phyloP scores from a whole-genome alignment of 2,329 filamentous ascomycete genomes.

The Fusarium aywerte region DNA sequence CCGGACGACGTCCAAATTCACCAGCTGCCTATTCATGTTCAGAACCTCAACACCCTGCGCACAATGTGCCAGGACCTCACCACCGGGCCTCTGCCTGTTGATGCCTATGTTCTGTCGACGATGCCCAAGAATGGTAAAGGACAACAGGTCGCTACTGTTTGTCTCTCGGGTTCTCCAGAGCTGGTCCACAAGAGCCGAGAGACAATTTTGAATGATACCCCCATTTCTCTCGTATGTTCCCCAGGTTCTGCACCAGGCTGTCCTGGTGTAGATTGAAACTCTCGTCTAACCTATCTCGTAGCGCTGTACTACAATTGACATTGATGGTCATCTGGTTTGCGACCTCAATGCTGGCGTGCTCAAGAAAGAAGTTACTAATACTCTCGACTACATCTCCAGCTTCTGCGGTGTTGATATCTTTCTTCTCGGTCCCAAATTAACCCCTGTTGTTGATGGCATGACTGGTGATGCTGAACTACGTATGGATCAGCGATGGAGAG shows the following conservation, averaged over 20 bases:
- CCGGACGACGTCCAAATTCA: constrained; percentile 86
- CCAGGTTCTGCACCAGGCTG: background rate
- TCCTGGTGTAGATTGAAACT: background rate
- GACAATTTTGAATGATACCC: constrained; percentile 89
- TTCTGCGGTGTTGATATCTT: constrained; percentile 98
- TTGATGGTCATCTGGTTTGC: constrained; percentile 90
- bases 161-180: constrained; percentile 87
- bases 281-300: constrained; percentile 54
- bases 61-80: constrained; percentile 85
- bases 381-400: constrained; percentile 85
- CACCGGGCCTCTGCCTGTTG: constrained; percentile 74
- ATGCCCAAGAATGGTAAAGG: constrained; percentile 78
- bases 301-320: constrained; percentile 93
- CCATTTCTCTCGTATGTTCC: constrained; percentile 84
- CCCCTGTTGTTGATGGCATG: constrained; percentile 77
- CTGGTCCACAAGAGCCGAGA: constrained; percentile 90
- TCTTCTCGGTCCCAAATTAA: constrained; percentile 87
- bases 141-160: constrained; percentile 84
- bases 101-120: constrained; percentile 85
- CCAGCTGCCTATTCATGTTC: constrained; percentile 89
- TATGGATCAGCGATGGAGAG: constrained; percentile 88
- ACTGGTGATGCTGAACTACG: constrained; percentile 84
- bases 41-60: constrained; percentile 83
- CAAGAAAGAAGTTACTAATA: constrained; percentile 79
- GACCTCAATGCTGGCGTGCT: constrained; percentile 75